These are phyloP conservation scores for Pseudocercospora musae DNA, from an alignment of 2,329 filamentous ascomycete species.

Conservation along the genomic window DNA sequence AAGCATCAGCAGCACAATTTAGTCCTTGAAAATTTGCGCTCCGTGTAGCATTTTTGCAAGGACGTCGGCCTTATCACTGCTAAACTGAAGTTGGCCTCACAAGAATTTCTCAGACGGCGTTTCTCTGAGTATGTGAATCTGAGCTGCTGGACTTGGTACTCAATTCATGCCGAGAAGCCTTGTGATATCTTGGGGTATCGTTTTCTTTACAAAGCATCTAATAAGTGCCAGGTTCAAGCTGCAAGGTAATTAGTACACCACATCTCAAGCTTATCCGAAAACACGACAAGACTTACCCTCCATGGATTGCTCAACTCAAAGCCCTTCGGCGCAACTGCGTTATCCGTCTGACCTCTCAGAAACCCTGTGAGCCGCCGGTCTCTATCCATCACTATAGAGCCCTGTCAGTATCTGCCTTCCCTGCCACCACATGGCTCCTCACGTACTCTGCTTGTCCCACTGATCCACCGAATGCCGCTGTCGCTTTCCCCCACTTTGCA, in stretches of 20 bases:
- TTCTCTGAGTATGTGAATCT: neutral
- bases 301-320: constrained; percentile 67
- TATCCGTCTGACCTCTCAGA: constrained; percentile 60
- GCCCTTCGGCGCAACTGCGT: constrained; percentile 55
- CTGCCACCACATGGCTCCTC: neutral
- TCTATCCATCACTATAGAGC: constrained; percentile 61
- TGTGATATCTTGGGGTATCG: neutral
- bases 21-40: neutral
- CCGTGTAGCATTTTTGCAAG: neutral
- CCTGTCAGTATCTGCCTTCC: constrained; percentile 5
- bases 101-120: neutral
- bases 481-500: constrained; percentile 62
- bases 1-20: neutral
- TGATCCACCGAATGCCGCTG: constrained; percentile 57
- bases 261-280: neutral
- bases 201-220: neutral
- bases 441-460: constrained; percentile 60
- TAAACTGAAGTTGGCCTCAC: neutral
- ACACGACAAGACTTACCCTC: constrained; percentile 52
- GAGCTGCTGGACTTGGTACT: neutral
- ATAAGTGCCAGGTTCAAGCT: constrained; percentile 15
- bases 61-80: neutral
- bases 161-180: neutral
- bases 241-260: neutral
- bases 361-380: constrained; percentile 61